Conservation (phyloP, 2,329 filamentous ascomycete species). For the Fusarium sp. region DNA sequence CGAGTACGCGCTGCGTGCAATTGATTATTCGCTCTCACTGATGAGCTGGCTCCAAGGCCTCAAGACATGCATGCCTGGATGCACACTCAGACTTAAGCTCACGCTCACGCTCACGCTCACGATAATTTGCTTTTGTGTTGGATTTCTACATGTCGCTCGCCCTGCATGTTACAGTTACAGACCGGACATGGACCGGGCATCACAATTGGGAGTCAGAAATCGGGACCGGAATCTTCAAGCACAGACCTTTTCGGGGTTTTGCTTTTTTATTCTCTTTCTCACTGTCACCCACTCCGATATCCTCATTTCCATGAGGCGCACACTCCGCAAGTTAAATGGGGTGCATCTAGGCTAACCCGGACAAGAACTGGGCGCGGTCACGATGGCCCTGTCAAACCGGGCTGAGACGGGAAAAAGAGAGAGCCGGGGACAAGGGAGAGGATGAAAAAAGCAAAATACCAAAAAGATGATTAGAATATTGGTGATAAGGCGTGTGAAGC, state of each 20-base stretch:
- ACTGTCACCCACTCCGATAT: neutral
- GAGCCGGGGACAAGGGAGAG: constrained; percentile 13
- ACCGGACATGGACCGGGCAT: constrained; percentile 25
- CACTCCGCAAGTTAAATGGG: constrained; percentile 5
- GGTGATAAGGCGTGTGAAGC: too few relatives aligned
- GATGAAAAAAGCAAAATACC: neutral
- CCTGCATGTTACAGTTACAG: constrained; percentile 20
- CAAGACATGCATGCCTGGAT: neutral
- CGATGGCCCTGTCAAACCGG: constrained; percentile 11
- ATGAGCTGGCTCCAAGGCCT: constrained; percentile 6
- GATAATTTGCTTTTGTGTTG: constrained; percentile 20
- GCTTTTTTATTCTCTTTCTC: constrained; percentile 24
- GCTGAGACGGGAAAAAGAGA: constrained; percentile 3
- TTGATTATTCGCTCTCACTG: neutral
- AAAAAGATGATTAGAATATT: too few relatives aligned
- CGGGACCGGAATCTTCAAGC: constrained; percentile 28
- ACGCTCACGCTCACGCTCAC: constrained; percentile 3
- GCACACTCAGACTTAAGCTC: constrained; percentile 21
- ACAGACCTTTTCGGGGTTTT: constrained; percentile 34
- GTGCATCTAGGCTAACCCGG: constrained; percentile 7
- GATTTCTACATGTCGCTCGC: constrained; percentile 17
- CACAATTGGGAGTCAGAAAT: constrained; percentile 19
- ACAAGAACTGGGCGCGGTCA: constrained; percentile 15
- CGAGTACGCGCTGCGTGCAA: neutral
- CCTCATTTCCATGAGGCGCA: neutral